Conservation (phyloP, 2,329 filamentous ascomycete species). For the Zymoseptoria ardabiliae region DNA sequence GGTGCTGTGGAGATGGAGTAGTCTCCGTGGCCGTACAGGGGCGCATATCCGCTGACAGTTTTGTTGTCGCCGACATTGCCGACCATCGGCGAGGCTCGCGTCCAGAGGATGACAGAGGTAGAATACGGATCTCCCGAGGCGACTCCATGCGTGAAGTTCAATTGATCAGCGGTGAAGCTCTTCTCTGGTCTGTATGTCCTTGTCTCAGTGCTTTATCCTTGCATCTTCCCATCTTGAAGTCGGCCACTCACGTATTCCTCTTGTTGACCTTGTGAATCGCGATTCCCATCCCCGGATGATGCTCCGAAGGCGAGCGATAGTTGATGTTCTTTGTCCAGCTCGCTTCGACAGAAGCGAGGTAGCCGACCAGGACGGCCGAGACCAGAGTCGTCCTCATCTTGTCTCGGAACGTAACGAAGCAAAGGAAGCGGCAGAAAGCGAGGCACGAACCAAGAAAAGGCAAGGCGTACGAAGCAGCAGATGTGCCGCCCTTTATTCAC, state of each 20-base stretch:
- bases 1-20: constrained; percentile 50
- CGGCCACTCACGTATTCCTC: constrained; percentile 34
- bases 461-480: not conserved
- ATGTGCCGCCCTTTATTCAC: not conserved
- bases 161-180: constrained; percentile 38
- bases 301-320: constrained; percentile 59
- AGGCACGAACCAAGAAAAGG: not conserved
- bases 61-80: constrained; percentile 37
- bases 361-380: constrained; percentile 7
- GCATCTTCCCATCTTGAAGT: not conserved
- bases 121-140: constrained; percentile 40
- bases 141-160: constrained; percentile 56
- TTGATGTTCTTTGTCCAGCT: constrained; percentile 50
- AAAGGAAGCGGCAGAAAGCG: not conserved
- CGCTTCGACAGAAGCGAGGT: constrained; percentile 10
- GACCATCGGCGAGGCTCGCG: constrained; percentile 32
- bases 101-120: constrained; percentile 37
- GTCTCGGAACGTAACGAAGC: not conserved
- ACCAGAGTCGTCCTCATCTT: constrained; percentile 12
- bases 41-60: constrained; percentile 51
- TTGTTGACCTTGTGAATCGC: constrained; percentile 56
- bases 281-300: constrained; percentile 57
- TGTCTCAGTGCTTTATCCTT: not conserved
- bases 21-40: constrained; percentile 49
- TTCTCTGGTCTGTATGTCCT: constrained; percentile 31